phyloP scores from a whole-genome alignment of 192 early-diverging fungal species.

The Gonapodya sp. region DNA sequence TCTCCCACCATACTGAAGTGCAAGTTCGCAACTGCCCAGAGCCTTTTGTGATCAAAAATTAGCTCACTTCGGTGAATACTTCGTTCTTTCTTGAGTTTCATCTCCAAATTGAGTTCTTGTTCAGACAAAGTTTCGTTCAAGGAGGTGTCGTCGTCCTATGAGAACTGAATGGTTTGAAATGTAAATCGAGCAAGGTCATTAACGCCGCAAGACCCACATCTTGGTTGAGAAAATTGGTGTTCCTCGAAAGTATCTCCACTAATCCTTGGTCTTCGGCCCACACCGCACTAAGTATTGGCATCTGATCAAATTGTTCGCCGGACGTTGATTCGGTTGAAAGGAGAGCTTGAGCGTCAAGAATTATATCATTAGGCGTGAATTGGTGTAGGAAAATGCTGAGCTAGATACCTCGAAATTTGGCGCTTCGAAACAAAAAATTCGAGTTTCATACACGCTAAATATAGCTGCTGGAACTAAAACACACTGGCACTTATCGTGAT shows the following conservation, averaged over 20 bases:
- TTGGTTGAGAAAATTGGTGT: conserved; percentile 22
- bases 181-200: too few relatives aligned
- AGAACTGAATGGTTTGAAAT: neutral
- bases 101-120: conserved; percentile 66
- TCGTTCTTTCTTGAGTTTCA: conserved; percentile 68
- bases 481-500: conserved; percentile 56
- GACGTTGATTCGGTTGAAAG: neutral
- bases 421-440: neutral
- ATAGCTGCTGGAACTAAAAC: neutral
- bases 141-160: neutral
- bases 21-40: conserved; percentile 61
- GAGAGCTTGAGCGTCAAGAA: neutral
- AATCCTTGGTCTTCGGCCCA: conserved; percentile 58
- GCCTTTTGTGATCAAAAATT: conserved; percentile 70
- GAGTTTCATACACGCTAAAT: conserved; percentile 7
- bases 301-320: neutral
- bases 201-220: neutral
- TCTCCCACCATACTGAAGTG: conserved; percentile 73
- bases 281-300: conserved; percentile 23
- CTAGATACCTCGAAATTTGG: neutral
- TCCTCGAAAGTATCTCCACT: conserved; percentile 36
- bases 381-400: neutral
- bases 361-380: neutral
- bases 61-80: conserved; percentile 69
- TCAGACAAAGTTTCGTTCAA: conserved; percentile 16